Evolutionary conservation across 805 yeast genomes (phyloP), one percentile per base, ranked within the genome.

Genomic region (Lipomyces chichibuensis): DNA sequence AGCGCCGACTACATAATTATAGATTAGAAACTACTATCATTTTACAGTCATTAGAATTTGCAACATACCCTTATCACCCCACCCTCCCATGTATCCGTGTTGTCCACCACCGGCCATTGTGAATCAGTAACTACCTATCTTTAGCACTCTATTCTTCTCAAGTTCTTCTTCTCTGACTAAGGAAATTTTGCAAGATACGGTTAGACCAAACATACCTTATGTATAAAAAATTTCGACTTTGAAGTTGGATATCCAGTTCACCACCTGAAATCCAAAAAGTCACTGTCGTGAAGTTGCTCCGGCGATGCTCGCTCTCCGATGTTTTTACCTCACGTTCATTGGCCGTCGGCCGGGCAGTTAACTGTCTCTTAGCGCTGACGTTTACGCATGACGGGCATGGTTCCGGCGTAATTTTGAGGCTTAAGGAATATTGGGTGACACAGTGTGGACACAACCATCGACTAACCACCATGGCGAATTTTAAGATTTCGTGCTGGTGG

Each of bases 41-140:
- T 53, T 37, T 64, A 11, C 8, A 23, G 46, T 55, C 13, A 25
- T 29, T 33, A 66, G 23, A n/a, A 49, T 5, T 29, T 3, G 29
- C 3, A n/a, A 79, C 82, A 67, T 78, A 77, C 96, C 97, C 78
- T 92, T 81, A 83, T 84, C 80, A 78, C 98, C 98, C 98, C 98
- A 92, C 97, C 97, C 92, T 75, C 98, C 98, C 94, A 91, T 88
- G 77, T 89, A 92, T 65, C 73, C 74, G 65, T 70, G 74, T 58
- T 70, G 72, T 66, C 51, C 72, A 33, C 70, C 73, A 25, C 70
- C 73, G 59, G 65, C 58, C 72, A 66, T 72, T 60, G 37, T 63
- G 57, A 23, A 32, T 56, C n/a, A 23, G n/a, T 14, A 6, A 52
- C 14, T 52, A 14, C 20, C 8, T 1, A 7, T 25, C 23, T 8